A percentile compares a stretch with the other conserved stretches of the same genome.
phyloP scores from a whole-genome alignment of 139 green algal genomes.

The Micractinium sp. region DNA sequence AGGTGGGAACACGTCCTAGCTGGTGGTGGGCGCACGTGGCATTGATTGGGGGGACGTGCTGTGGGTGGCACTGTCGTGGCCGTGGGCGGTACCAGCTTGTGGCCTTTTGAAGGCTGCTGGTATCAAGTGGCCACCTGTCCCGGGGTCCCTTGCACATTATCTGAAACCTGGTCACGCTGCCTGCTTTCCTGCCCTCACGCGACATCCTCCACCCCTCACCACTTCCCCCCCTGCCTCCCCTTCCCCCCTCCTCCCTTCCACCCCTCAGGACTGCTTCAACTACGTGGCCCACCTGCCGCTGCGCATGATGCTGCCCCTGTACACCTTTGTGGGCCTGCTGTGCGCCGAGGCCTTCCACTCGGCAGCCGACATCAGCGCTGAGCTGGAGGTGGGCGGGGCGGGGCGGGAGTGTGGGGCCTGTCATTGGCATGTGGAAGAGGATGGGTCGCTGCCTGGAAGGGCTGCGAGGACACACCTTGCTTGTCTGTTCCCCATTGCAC shows the following conservation, averaged over 20 bases:
- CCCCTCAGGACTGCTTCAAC: neutral
- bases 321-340: slow-evolving; percentile 10
- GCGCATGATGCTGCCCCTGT: slow-evolving; percentile 4
- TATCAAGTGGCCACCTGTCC: neutral
- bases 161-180: neutral
- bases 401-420: too few species aligned
- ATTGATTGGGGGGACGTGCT: too few species aligned
- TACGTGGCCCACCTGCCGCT: slow-evolving; percentile 11
- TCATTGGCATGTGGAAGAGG: too few species aligned
- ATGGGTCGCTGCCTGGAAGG: too few species aligned
- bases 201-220: neutral
- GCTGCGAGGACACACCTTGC: too few species aligned
- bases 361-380: neutral
- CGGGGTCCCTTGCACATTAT: too few species aligned
- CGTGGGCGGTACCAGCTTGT: neutral
- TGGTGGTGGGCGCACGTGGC: too few species aligned
- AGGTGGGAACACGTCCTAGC: neutral
- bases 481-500: too few species aligned
- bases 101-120: neutral
- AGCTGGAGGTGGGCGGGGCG: neutral
- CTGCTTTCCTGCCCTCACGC: neutral
- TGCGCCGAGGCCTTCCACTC: slow-evolving; percentile 20
- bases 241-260: neutral
- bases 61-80: too few species aligned
- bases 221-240: neutral